Percentiles rank a stretch among this genome's conserved stretches.
Conservation (phyloP, 176 grass and related monocot species). For the Melocanna baccifera region DNA sequence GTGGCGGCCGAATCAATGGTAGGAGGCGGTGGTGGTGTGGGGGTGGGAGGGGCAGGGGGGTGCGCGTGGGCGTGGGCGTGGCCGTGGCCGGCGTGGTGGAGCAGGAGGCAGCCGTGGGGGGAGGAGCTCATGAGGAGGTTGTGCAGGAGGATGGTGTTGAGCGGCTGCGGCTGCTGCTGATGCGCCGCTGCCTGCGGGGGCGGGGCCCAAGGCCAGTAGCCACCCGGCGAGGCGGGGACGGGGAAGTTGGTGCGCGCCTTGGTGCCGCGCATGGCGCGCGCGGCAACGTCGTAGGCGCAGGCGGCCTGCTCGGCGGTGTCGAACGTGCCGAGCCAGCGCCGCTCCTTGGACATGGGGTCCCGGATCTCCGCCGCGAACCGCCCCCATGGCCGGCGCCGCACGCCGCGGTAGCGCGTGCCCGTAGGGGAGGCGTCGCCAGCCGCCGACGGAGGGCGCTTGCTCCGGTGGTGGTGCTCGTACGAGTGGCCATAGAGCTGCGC, state of each 20-base stretch:
- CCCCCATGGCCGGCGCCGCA: slow-evolving; percentile 89
- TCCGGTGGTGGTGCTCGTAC: slow-evolving; percentile 5
- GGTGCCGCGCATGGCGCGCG: slow-evolving; percentile 82
- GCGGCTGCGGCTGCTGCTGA: not conserved
- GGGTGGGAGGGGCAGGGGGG: not conserved
- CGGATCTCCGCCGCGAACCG: slow-evolving; percentile 94
- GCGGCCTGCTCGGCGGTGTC: slow-evolving; percentile 98
- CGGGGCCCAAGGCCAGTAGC: slow-evolving; percentile 36
- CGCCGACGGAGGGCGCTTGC: slow-evolving; percentile 24
- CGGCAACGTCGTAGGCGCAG: slow-evolving; percentile 91
- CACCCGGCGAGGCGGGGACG: not conserved
- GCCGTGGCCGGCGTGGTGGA: slow-evolving; percentile 18
- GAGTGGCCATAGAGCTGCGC: slow-evolving; percentile 14
- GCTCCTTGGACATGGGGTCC: slow-evolving; percentile 81
- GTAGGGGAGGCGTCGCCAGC: not conserved
- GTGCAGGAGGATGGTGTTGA: slow-evolving; percentile 49
- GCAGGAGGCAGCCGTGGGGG: slow-evolving; percentile 25
- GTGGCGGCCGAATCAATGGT: not conserved
- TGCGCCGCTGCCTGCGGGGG: not conserved
- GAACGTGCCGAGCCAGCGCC: slow-evolving; percentile 93
- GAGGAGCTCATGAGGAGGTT: slow-evolving; percentile 45
- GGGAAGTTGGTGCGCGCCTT: slow-evolving; percentile 98
- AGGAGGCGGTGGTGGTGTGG: not conserved
- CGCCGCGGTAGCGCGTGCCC: slow-evolving; percentile 70
- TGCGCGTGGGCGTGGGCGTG: not conserved